These are phyloP conservation scores for Calvatia gigantea DNA, from an alignment of 768 basidiomycete species.

Conservation along the genomic window DNA sequence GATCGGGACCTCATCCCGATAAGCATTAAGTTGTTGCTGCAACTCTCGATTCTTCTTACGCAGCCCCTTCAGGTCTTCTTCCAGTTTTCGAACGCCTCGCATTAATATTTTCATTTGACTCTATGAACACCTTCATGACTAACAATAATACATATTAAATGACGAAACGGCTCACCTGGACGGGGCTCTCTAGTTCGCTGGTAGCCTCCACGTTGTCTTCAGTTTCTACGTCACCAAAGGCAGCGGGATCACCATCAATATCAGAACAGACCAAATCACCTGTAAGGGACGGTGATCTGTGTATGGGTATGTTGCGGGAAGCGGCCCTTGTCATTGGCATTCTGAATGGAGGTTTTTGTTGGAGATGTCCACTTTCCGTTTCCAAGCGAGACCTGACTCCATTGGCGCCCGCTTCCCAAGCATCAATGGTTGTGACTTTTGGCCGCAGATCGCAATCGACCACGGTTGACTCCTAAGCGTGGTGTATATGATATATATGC, in stretches of 20 bases:
- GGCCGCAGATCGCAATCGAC: too few relatives aligned
- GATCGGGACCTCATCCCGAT: neutral
- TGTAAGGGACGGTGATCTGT: neutral
- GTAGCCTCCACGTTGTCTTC: neutral
- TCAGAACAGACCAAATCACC: neutral
- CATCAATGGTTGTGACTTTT: too few relatives aligned
- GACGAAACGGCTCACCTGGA: neutral
- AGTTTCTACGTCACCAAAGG: neutral
- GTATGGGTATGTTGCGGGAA: neutral
- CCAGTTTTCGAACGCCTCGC: constrained; percentile 5
- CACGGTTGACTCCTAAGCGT: too few relatives aligned
- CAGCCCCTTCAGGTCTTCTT: constrained; percentile 14
- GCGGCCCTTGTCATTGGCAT: neutral
- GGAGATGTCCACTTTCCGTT: too few relatives aligned
- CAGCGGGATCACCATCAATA: neutral
- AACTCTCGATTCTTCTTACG: constrained; percentile 17
- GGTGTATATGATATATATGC: too few relatives aligned
- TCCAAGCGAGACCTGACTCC: too few relatives aligned
- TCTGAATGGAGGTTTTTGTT: neutral
- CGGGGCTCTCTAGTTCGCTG: neutral
- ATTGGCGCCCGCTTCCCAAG: too few relatives aligned
- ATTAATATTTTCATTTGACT: neutral
- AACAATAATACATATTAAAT: neutral
- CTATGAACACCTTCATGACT: neutral
- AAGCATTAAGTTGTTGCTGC: constrained; percentile 10